phyloP scores from a whole-genome alignment of 2,329 filamentous ascomycete genomes.

The Drechslerella coelobrocha region DNA sequence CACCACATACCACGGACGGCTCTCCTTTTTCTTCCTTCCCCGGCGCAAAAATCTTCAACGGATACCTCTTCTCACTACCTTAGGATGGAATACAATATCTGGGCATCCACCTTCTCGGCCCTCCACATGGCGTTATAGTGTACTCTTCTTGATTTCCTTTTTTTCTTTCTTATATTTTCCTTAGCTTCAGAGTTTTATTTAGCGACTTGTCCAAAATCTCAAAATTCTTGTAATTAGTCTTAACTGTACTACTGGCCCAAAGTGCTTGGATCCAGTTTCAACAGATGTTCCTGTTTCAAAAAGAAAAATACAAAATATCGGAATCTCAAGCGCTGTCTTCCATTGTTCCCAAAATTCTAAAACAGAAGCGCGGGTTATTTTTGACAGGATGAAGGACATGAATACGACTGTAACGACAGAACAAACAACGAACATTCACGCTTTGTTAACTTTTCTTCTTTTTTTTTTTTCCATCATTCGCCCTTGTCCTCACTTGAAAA shows the following conservation, averaged over 20 bases:
- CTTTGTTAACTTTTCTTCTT: constrained; percentile 13
- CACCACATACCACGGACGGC: constrained; percentile 48
- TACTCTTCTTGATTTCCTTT: constrained; percentile 22
- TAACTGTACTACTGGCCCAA: constrained; percentile 38
- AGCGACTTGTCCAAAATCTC: constrained; percentile 30
- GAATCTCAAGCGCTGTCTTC: constrained; percentile 4
- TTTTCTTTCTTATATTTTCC: constrained; percentile 20
- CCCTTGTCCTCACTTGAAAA: background rate
- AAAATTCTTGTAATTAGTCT: constrained; percentile 51
- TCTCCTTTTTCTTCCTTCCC: constrained; percentile 27
- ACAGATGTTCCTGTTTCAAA: constrained; percentile 46
- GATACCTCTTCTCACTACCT: constrained; percentile 32
- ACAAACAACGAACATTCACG: constrained; percentile 2
- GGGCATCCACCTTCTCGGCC: constrained; percentile 4
- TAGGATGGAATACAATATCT: constrained; percentile 24
- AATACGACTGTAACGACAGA: constrained; percentile 42
- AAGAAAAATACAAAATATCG: constrained; percentile 29
- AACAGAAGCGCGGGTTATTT: constrained; percentile 25
- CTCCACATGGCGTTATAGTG: constrained; percentile 27
- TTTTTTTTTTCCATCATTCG: constrained; percentile 7
- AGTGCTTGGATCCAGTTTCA: constrained; percentile 47
- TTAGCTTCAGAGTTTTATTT: constrained; percentile 44
- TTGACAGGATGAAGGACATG: constrained; percentile 15
- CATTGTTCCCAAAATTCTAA: constrained; percentile 21
- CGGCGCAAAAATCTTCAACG: constrained; percentile 45